Percentiles rank a stretch among this genome's conserved stretches.
phyloP scores from a whole-genome alignment of 257 asterid genomes.

The Salvia miltiorrhiza region DNA sequence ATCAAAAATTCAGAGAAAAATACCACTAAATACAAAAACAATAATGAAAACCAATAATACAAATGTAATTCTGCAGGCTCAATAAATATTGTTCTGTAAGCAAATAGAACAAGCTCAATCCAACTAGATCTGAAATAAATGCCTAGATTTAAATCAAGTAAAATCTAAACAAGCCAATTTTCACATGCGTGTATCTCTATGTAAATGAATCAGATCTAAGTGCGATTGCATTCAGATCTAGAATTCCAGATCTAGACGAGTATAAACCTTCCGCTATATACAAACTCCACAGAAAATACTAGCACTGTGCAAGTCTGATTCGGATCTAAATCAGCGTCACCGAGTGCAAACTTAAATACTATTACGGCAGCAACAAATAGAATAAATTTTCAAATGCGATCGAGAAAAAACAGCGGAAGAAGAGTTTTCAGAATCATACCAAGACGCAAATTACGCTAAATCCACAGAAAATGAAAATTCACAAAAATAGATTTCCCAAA shows the following conservation, averaged over 20 bases:
- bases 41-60: not conserved
- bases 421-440: not conserved
- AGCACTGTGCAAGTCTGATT: not conserved
- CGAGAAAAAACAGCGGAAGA: slow-evolving; percentile 8
- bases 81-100: not conserved
- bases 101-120: not conserved
- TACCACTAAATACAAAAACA: not conserved
- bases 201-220: not conserved
- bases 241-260: slow-evolving; percentile 16
- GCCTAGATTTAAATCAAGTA: not conserved
- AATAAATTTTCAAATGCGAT: not conserved
- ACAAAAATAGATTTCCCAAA: not conserved
- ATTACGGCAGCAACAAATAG: not conserved
- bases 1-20: not conserved
- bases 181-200: not conserved
- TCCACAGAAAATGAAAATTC: slow-evolving; percentile 9
- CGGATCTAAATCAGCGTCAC: slow-evolving; percentile 20
- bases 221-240: not conserved
- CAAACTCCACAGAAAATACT: not conserved
- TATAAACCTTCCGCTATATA: slow-evolving; percentile 13
- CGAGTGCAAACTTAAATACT: slow-evolving; percentile 12
- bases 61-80: not conserved
- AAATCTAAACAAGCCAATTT: not conserved
- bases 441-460: slow-evolving; percentile 25
- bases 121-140: not conserved